Base-by-base conservation (phyloP, 305 asterid species). In the Fraxinus angustifolia region DNA sequence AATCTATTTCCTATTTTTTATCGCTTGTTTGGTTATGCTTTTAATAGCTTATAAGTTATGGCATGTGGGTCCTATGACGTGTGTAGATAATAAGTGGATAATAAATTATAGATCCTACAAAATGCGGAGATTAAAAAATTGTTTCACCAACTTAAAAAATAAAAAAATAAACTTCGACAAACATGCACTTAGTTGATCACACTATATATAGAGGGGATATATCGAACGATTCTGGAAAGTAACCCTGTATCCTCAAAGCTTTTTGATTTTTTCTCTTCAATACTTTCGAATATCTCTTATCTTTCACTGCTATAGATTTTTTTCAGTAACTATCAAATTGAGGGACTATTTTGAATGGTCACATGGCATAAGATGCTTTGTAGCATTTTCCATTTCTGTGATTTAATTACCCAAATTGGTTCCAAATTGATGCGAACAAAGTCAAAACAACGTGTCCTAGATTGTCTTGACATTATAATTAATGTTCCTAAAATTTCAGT, bases 241-340 rank as follows among this genome's bases (percentile, higher is more conserved):
- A 86, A 85, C 56, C 90, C 89, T 91, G 88, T 82, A 87, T 88
- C 88, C 82, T 84, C 87, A 81, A 40, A 62, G 4, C 78, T 30
- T 77, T 81, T 40, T 34, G 16, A 28, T 19, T 75, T 65, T 62
- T 26, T 26, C 33, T 58, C 16, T 11, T 40, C 50, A 2, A 3
- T 48, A 12, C 70, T 19, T 58, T 21, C 12, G 0, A 58, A 58
- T 6, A 58, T 17, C 23, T 58, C 68, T 58, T 19, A 7, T 58
- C 19, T 58, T 21, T 56, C 68, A 17, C 23, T 17, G 1, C 12
- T 21, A 8, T 5, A n/a, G 11, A 0, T 21, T 58, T 21, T 6
- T 58, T 58, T 19, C 21, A 17, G 28, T 58, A 19, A 58, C 10
- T 11, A 21, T 17, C 68, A 58, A 58, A 21, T 8, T 60, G 31